A percentile compares a stretch with the other conserved stretches of the same genome.
Evolutionary conservation across 306 rosid genomes (phyloP).

Genomic region (Luffa acutangula): DNA sequence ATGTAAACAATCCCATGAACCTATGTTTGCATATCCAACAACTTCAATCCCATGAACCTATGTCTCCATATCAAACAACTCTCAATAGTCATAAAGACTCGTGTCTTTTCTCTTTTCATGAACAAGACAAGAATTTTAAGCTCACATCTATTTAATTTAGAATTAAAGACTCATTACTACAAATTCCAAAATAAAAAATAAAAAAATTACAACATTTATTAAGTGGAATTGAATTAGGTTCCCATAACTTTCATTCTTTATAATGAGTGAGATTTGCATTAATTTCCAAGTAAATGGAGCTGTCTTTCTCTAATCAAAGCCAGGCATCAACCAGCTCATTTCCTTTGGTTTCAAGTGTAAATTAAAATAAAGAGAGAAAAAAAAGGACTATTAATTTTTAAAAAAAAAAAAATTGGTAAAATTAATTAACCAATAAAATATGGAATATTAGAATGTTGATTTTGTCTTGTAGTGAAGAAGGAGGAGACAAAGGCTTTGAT

Average conservation of each 20-base stretch:
- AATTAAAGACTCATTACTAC: not conserved
- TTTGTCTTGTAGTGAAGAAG: constrained; percentile 28
- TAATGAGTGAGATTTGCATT: constrained; percentile 11
- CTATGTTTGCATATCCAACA: not conserved
- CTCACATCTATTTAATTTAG: not conserved
- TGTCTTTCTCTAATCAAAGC: constrained; percentile 35
- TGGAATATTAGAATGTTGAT: constrained; percentile 30
- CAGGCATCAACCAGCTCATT: constrained; percentile 86
- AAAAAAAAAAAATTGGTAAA: not conserved
- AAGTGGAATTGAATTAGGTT: not conserved
- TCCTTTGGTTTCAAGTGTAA: constrained; percentile 54
- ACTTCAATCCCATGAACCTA: not conserved
- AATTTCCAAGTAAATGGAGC: constrained; percentile 7
- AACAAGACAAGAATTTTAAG: not conserved
- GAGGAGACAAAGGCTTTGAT: constrained; percentile 36
- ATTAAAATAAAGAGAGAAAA: constrained; percentile 27
- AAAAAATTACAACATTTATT: not conserved
- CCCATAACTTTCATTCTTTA: not conserved
- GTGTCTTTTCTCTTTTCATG: not conserved
- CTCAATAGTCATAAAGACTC: not conserved
- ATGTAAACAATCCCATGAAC: not conserved
- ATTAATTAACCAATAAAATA: constrained; percentile 17
- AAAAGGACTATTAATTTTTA: not conserved
- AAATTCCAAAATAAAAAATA: not conserved
- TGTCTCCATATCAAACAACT: not conserved